Evolutionary conservation across 2,329 filamentous ascomycete genomes (phyloP).

Genomic region (Colletotrichum sp.): DNA sequence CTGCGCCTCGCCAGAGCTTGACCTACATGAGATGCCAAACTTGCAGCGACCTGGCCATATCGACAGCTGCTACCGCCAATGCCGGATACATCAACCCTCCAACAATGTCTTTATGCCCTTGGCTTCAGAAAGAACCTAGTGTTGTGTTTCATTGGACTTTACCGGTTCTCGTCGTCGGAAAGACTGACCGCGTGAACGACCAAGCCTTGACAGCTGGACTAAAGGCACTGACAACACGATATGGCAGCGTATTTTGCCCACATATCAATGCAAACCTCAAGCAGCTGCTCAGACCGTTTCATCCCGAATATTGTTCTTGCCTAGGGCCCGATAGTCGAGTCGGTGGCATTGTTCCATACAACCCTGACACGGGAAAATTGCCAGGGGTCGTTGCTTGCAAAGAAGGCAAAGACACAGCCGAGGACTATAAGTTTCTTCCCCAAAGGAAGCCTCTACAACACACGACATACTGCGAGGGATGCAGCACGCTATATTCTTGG

Average conservation of each 20-base stretch:
- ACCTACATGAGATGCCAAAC: neutral
- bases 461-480: accelerated
- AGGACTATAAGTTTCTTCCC: accelerated
- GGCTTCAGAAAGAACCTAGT: neutral
- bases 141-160: neutral
- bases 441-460: accelerated
- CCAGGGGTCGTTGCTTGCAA: accelerated
- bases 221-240: neutral
- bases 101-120: accelerated
- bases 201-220: accelerated
- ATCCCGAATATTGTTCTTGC: neutral
- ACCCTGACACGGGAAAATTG: accelerated
- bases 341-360: neutral
- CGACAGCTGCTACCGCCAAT: neutral
- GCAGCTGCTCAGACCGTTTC: neutral
- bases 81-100: neutral
- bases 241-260: neutral
- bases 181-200: neutral
- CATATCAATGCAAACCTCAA: accelerated
- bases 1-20: neutral
- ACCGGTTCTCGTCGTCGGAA: accelerated
- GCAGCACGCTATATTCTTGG: neutral
- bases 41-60: neutral
- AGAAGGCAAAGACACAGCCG: accelerated
- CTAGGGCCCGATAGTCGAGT: neutral